Evolutionary conservation across 345 rosid species (phyloP).

Genomic region (Erodium maritimum): DNA sequence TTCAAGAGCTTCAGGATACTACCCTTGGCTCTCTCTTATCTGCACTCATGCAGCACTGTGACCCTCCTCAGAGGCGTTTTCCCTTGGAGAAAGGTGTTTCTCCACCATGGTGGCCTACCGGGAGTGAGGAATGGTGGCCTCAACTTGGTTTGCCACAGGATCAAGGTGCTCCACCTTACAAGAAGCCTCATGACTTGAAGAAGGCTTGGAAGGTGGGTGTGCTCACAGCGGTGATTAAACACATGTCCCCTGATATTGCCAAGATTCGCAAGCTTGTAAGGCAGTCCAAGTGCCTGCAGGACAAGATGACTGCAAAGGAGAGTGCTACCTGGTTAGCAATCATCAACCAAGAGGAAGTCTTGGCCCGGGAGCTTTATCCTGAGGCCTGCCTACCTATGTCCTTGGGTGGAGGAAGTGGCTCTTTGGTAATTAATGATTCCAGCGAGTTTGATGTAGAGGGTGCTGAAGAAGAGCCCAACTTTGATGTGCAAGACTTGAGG

Average conservation of each 20-base stretch:
- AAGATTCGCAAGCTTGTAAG: constrained; percentile 72
- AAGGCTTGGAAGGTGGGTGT: constrained; percentile 95
- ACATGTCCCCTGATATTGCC: constrained; percentile 64
- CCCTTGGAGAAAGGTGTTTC: constrained; percentile 75
- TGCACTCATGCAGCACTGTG: constrained; percentile 75
- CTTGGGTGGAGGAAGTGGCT: constrained; percentile 37
- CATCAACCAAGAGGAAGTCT: constrained; percentile 59
- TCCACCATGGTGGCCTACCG: constrained; percentile 97
- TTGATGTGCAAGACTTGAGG: constrained; percentile 45
- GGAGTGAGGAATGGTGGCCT: constrained; percentile 90
- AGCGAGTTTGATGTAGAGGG: constrained; percentile 76
- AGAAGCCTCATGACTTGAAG: constrained; percentile 96
- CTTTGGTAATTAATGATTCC: constrained; percentile 40
- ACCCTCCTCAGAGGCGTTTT: constrained; percentile 82
- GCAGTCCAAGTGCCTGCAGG: constrained; percentile 83
- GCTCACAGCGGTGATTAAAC: constrained; percentile 69
- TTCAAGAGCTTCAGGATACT: constrained; percentile 95
- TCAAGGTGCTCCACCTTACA: constrained; percentile 79
- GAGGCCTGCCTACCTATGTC: constrained; percentile 44
- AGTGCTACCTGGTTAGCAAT: constrained; percentile 83
- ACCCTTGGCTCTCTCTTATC: constrained; percentile 88
- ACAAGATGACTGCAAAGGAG: constrained; percentile 91
- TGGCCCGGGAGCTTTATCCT: constrained; percentile 43
- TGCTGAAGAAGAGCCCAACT: constrained; percentile 40
- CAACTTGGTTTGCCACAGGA: constrained; percentile 58